Base-by-base conservation (phyloP, 306 rosid genomes). In the Astragalus membranaceus region DNA sequence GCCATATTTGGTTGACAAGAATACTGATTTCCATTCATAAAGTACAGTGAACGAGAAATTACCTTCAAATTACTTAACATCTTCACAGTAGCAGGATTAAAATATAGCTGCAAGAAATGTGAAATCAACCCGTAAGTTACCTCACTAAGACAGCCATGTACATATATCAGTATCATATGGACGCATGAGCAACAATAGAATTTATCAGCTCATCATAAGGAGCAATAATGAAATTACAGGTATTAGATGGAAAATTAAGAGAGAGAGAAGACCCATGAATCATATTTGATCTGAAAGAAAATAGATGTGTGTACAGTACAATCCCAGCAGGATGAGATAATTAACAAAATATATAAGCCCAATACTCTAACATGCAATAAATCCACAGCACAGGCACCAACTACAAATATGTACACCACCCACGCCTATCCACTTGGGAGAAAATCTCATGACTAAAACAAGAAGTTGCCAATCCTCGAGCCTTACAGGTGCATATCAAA, bases 1-100 rank as follows among this genome's bases (percentile, higher is more conserved):
- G 60, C 17, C 66, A 54, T 60, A 69, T 60, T 61, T 49, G 13
- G 61, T 49, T 23, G 17, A 61, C 60, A 70, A 51, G 20, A 46
- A 51, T 67, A 53, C 37, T 36, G 17, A 49, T 43, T 79, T 64
- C 5, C 33, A 43, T 37, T 32, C 69, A 75, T 33, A 56, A 47
- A 75, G 64, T 15, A 53, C n/a, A 35, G 68, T 8, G 65, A 52
- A 60, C 58, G 16, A 71, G 48, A 68, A 79, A 68, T 63, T 86
- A 95, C 99, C 99, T 95, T 95, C 83, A 91, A 76, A 84, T 95
- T 95, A 85, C 99, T 95, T 77, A 95, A 85, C 99, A 95, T 95
- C 93, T 95, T 95, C 85, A 95, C 99, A 10, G 99, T 95, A 46
- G 99, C 95, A 68, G 99, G 99, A 81, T 88, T 95, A 75, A 95